These are phyloP conservation scores for Ormosia semicastrata DNA, from an alignment of 306 rosid genomes.

Conservation along the genomic window DNA sequence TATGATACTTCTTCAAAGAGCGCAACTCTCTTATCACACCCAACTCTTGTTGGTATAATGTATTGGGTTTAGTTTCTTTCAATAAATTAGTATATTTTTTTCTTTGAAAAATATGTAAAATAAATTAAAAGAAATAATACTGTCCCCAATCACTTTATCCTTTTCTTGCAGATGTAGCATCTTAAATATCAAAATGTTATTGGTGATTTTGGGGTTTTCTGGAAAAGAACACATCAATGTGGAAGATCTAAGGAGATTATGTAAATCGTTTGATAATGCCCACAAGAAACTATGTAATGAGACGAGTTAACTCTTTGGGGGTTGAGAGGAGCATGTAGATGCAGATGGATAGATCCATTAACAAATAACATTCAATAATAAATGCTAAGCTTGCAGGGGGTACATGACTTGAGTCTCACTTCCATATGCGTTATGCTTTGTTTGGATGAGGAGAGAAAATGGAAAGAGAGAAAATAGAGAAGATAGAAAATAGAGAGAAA, in stretches of 20 bases:
- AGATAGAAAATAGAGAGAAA: too few species aligned
- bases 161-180: background rate
- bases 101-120: background rate
- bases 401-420: background rate
- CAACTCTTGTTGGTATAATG: too few species aligned
- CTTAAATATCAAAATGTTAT: background rate
- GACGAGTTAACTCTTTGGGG: background rate
- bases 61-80: background rate
- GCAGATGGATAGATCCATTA: background rate
- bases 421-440: too few species aligned
- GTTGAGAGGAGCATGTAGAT: background rate
- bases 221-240: background rate
- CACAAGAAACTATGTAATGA: background rate
- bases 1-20: too few species aligned
- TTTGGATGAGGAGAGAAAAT: too few species aligned
- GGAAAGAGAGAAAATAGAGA: too few species aligned
- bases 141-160: slow-evolving; percentile 1
- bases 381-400: slow-evolving; percentile 1
- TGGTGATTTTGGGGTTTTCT: background rate
- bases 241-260: background rate
- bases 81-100: background rate
- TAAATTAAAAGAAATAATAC: background rate
- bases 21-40: too few species aligned
- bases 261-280: background rate
- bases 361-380: background rate